Conservation (phyloP, 2,329 filamentous ascomycete genomes). For the Cyphellophora attinorum region DNA sequence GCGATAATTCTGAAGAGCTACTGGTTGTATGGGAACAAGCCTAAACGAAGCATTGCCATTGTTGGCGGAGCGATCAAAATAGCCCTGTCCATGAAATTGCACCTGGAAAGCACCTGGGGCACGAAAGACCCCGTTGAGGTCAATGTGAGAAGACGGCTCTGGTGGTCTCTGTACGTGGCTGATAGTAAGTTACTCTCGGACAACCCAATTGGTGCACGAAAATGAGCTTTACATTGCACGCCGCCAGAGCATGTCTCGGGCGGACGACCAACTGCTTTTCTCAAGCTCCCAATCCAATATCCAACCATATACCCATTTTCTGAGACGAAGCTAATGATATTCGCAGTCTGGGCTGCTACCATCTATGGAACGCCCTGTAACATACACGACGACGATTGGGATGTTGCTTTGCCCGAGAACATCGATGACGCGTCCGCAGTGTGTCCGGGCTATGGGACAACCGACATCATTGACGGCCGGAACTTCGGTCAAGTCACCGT, state of each 20-base stretch:
- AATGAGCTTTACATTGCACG: too few species aligned
- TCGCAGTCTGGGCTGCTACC: slow-evolving; percentile 7
- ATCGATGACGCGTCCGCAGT: slow-evolving; percentile 10
- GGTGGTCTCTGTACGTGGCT: slow-evolving; percentile 12
- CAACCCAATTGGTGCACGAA: not conserved
- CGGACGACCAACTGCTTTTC: too few species aligned
- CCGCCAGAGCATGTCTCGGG: too few species aligned
- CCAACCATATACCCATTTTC: slow-evolving; percentile 5
- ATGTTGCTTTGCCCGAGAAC: slow-evolving; percentile 10
- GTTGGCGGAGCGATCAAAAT: slow-evolving; percentile 6
- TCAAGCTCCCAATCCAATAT: too few species aligned
- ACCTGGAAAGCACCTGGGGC: slow-evolving; percentile 11
- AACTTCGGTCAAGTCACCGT: slow-evolving; percentile 10
- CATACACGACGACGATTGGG: slow-evolving; percentile 7
- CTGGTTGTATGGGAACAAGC: slow-evolving; percentile 10
- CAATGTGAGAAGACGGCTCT: slow-evolving; percentile 10
- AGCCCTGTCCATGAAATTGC: slow-evolving; percentile 7
- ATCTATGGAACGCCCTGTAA: slow-evolving; percentile 11
- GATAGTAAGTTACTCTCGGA: slow-evolving; percentile 4
- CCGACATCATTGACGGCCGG: slow-evolving; percentile 6
- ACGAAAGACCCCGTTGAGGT: slow-evolving; percentile 5
- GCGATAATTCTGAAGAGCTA: slow-evolving; percentile 8
- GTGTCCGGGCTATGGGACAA: slow-evolving; percentile 9
- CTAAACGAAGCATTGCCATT: slow-evolving; percentile 8
- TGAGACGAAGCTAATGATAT: too few species aligned